Evolutionary conservation across 176 grass and related monocot species (phyloP).

Genomic region (Chloris gayana): DNA sequence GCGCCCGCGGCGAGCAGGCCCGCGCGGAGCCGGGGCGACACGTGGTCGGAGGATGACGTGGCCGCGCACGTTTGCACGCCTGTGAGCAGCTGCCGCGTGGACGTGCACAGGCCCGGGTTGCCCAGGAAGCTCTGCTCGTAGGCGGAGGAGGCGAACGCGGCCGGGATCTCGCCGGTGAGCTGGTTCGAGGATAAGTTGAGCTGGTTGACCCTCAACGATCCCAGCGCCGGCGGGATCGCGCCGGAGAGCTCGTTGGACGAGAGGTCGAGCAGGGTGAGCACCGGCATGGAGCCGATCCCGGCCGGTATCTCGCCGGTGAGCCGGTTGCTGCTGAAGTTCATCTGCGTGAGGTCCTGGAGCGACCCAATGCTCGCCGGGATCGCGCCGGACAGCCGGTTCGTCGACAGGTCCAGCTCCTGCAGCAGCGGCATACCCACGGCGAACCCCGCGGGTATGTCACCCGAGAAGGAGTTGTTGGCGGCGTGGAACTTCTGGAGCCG

Average conservation of each 20-base stretch:
- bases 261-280: conserved; percentile 53
- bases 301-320: conserved; percentile 59
- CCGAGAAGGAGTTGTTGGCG: conserved; percentile 63
- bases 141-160: conserved; percentile 25
- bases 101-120: conserved; percentile 59
- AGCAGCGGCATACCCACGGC: conserved; percentile 50
- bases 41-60: conserved; percentile 20
- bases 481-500: conserved; percentile 50
- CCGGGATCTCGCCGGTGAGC: conserved; percentile 65
- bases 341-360: conserved; percentile 25
- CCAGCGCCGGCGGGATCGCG: conserved; percentile 46
- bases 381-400: conserved; percentile 55
- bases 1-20: conserved; percentile 54
- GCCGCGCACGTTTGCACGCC: conserved; percentile 42
- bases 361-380: conserved; percentile 60
- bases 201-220: conserved; percentile 39
- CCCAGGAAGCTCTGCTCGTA: conserved; percentile 63
- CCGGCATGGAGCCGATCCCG: neutral
- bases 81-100: neutral
- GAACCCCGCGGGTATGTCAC: conserved; percentile 47
- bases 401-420: conserved; percentile 49
- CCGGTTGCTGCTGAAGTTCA: conserved; percentile 6
- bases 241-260: conserved; percentile 61
- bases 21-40: conserved; percentile 38
- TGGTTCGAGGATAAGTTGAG: conserved; percentile 70